A percentile compares a stretch with the other conserved stretches of the same genome.
Conservation (phyloP, 345 rosid genomes). For the Trapa bicornis region DNA sequence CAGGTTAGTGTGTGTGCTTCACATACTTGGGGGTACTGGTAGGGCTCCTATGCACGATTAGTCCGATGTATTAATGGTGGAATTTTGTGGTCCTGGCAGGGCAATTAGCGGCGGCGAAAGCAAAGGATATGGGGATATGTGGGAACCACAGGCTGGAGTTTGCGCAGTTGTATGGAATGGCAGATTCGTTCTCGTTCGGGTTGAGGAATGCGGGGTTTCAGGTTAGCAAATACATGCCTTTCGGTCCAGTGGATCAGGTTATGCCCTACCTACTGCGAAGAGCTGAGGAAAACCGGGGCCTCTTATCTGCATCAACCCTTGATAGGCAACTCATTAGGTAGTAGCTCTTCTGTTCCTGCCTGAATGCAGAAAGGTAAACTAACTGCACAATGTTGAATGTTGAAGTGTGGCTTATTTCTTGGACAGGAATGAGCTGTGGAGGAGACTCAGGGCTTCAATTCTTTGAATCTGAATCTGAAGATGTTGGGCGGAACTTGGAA, state of each 20-base stretch:
- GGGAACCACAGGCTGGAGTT: conserved; percentile 47
- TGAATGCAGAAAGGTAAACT: neutral
- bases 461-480: conserved; percentile 8
- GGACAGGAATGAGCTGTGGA: conserved; percentile 56
- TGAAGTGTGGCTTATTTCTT: neutral
- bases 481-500: neutral
- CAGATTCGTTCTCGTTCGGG: conserved; percentile 63
- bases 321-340: conserved; percentile 57
- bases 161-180: conserved; percentile 89
- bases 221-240: conserved; percentile 86
- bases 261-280: conserved; percentile 79
- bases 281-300: conserved; percentile 86
- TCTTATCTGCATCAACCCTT: conserved; percentile 44
- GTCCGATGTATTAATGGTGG: too few species aligned
- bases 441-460: conserved; percentile 40
- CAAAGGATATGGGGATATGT: conserved; percentile 47
- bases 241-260: conserved; percentile 55
- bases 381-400: neutral
- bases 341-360: conserved; percentile 13
- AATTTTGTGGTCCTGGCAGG: conserved; percentile 19
- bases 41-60: neutral
- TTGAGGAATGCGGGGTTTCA: conserved; percentile 71
- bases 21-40: too few species aligned
- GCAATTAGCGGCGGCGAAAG: conserved; percentile 46
- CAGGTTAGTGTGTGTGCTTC: conserved; percentile 16